Evolutionary conservation across 2,329 filamentous ascomycete species (phyloP).

Genomic region (Epichloe sibirici): DNA sequence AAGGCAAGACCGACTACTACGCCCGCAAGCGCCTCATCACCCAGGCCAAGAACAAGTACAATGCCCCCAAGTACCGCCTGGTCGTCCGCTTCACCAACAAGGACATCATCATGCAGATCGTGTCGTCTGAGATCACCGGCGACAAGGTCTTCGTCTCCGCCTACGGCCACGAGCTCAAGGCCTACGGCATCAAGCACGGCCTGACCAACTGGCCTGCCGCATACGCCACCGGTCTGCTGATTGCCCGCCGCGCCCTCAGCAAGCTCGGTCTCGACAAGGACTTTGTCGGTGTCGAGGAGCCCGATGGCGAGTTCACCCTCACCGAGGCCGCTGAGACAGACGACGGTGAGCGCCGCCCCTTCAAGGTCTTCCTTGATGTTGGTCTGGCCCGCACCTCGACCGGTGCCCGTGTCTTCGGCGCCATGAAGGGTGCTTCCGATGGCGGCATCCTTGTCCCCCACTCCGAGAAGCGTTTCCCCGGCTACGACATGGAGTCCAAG

Average conservation of each 20-base stretch:
- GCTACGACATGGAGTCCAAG: slow-evolving; percentile 93
- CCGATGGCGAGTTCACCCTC: slow-evolving; percentile 88
- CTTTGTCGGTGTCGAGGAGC: slow-evolving; percentile 93
- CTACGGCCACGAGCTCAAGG: slow-evolving; percentile 95
- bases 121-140: slow-evolving; percentile 88
- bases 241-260: slow-evolving; percentile 91
- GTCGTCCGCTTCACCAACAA: slow-evolving; percentile 99
- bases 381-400: slow-evolving; percentile 95
- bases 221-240: slow-evolving; percentile 91
- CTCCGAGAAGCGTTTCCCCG: slow-evolving; percentile 99
- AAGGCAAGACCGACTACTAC: slow-evolving; percentile 99
- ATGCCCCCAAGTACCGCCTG: slow-evolving; percentile 98
- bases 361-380: slow-evolving; percentile 98
- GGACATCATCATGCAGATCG: slow-evolving; percentile 97
- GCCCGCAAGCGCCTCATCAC: slow-evolving; percentile 98
- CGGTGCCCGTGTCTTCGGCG: slow-evolving; percentile 96
- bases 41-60: slow-evolving; percentile 99
- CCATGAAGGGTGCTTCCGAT: slow-evolving; percentile 99
- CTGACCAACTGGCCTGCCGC: slow-evolving; percentile 99
- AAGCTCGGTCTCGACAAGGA: slow-evolving; percentile 92
- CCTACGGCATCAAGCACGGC: slow-evolving; percentile 96
- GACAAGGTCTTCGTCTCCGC: slow-evolving; percentile 93
- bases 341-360: slow-evolving; percentile 88
- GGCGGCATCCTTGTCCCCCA: slow-evolving; percentile 94
- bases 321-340: slow-evolving; percentile 89